phyloP scores from a whole-genome alignment of 495 filamentous ascomycete species.

The Penicillium mononematosum region DNA sequence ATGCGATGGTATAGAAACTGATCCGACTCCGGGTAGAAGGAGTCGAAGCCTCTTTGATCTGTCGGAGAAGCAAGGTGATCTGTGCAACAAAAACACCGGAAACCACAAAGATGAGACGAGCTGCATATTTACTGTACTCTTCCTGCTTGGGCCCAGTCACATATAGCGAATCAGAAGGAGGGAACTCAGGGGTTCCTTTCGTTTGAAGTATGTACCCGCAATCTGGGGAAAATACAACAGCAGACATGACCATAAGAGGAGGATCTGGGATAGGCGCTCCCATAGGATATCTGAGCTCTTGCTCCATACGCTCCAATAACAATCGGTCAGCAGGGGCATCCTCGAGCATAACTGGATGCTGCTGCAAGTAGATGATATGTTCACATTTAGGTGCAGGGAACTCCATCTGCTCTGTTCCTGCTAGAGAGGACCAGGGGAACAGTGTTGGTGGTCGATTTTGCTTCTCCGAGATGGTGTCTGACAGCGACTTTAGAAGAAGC shows the following conservation, averaged over 20 bases:
- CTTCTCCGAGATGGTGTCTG: slow-evolving; percentile 57
- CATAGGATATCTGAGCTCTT: slow-evolving; percentile 80
- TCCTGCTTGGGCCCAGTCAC: slow-evolving; percentile 78
- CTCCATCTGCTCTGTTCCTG: slow-evolving; percentile 54
- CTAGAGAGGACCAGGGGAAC: slow-evolving; percentile 64
- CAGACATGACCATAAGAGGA: slow-evolving; percentile 76
- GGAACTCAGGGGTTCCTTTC: slow-evolving; percentile 72
- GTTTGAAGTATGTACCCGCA: slow-evolving; percentile 90
- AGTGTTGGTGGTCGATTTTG: slow-evolving; percentile 53
- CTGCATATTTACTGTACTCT: slow-evolving; percentile 62
- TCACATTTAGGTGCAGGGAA: slow-evolving; percentile 77
- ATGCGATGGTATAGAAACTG: slow-evolving; percentile 81
- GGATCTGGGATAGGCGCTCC: slow-evolving; percentile 68
- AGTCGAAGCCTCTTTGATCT: slow-evolving; percentile 89
- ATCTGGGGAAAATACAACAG: slow-evolving; percentile 88
- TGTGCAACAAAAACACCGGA: slow-evolving; percentile 65
- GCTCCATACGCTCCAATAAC: slow-evolving; percentile 67
- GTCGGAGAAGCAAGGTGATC: slow-evolving; percentile 70
- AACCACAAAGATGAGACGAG: slow-evolving; percentile 65
- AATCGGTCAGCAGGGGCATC: slow-evolving; percentile 33
- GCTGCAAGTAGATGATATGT: slow-evolving; percentile 82
- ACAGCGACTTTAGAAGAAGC: slow-evolving; percentile 69
- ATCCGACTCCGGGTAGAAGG: slow-evolving; percentile 91
- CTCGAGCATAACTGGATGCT: slow-evolving; percentile 57
- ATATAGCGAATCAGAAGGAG: slow-evolving; percentile 63